Evolutionary conservation across 768 basidiomycete genomes (phyloP).

Genomic region (Lactifluus volemus): DNA sequence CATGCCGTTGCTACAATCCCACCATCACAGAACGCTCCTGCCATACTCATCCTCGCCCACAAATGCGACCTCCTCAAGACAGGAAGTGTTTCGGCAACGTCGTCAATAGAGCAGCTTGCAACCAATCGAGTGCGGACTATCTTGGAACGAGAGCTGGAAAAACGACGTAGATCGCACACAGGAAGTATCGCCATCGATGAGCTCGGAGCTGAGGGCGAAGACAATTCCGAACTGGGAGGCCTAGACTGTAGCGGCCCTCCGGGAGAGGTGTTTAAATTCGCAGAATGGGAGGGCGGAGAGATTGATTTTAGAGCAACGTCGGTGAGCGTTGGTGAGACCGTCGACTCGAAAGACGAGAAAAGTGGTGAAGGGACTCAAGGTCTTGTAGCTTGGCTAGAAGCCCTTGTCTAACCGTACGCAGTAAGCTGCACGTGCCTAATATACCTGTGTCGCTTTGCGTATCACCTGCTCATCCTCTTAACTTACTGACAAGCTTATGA

Average conservation of each 20-base stretch:
- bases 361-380: constrained; percentile 2
- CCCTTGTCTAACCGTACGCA: not conserved
- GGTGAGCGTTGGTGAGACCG: constrained; percentile 28
- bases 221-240: constrained; percentile 54
- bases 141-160: constrained; percentile 79
- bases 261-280: constrained; percentile 57
- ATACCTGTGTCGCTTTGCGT: not conserved
- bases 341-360: constrained; percentile 30
- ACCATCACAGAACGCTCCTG: constrained; percentile 54
- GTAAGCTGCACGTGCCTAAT: not conserved
- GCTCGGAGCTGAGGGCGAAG: constrained; percentile 55
- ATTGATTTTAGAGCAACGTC: constrained; percentile 57
- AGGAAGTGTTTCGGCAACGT: constrained; percentile 31
- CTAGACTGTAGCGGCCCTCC: constrained; percentile 55
- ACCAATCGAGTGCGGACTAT: constrained; percentile 65
- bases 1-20: constrained; percentile 65
- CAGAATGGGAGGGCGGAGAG: constrained; percentile 82
- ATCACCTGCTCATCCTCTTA: not conserved
- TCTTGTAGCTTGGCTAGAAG: constrained; percentile 5
- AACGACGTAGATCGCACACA: constrained; percentile 53
- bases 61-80: constrained; percentile 64
- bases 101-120: constrained; percentile 39
- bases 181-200: constrained; percentile 65
- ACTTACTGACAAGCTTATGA: not conserved
- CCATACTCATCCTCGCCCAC: constrained; percentile 63